These are phyloP conservation scores for Elongisporangium anandrum DNA, from an alignment of 352 stramenopile genomes.

Conservation along the genomic window DNA sequence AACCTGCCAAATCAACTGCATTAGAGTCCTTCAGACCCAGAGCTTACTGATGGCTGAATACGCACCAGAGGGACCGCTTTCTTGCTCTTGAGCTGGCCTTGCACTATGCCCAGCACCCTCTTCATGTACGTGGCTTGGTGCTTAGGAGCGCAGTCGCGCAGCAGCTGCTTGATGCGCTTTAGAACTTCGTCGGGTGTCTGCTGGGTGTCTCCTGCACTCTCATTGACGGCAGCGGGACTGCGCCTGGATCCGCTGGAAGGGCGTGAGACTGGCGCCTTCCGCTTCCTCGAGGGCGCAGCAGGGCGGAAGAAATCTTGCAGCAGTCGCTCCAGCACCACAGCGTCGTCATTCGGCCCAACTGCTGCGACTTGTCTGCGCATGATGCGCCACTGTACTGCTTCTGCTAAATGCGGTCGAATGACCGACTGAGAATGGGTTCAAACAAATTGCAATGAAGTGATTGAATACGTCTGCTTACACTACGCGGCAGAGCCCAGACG, in stretches of 20 bases:
- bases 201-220: neutral
- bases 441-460: neutral
- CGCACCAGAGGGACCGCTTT: neutral
- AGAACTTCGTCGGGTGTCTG: neutral
- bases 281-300: neutral
- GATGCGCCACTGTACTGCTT: neutral
- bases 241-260: conserved; percentile 1
- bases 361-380: neutral
- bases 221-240: neutral
- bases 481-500: neutral
- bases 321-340: neutral
- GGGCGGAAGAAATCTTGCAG: conserved; percentile 4
- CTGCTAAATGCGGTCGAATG: neutral
- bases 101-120: neutral
- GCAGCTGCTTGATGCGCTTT: conserved; percentile 6
- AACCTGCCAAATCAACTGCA: no score
- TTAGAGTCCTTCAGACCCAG: no score
- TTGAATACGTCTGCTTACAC: neutral
- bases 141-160: neutral
- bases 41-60: neutral
- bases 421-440: neutral
- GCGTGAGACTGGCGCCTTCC: neutral
- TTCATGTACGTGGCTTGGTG: neutral
- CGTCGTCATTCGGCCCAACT: neutral
- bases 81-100: neutral